Base-by-base conservation (phyloP, 2,329 filamentous ascomycete genomes). In the Metarhizium guizhouense region DNA sequence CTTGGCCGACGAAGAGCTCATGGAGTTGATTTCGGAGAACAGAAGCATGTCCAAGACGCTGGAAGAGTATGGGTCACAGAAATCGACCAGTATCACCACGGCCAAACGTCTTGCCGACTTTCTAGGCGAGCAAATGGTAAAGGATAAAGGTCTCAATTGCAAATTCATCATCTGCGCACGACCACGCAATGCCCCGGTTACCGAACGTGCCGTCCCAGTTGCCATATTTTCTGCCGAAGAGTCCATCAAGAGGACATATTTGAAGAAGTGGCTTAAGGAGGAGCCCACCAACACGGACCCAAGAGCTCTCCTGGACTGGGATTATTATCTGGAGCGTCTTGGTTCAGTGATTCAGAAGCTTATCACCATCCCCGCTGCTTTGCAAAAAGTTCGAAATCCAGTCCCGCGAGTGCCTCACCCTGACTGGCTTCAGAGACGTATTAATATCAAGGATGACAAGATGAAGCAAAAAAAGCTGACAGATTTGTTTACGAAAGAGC, bases 21-120 rank as follows among this genome's bases (percentile, higher is more conserved):
- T 99, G 71, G 93, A 99, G 65, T 85, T 99, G n/a, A 99, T 99
- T 84, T 96, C 91, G 52, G 94, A 99, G 71, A 99, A 99, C 74
- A 87, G 95, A 75, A 97, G 84, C 75, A 99, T 99, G 94, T 82
- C 86, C 18, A 99, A 99, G 74, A 95, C 94, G 0, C 76, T 99
- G 1, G 93, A 96, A 62, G 95, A 99, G 72, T 99, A 99, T 62
- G 94, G 92, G 18, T 76, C 75, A 7, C 95, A 99, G 65, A 99
- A 99, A 69, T 97, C 93, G 0, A 99, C 94, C 1, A 96, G 94
- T n/a, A 99, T 99, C 69, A 99, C 94, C 2, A 99, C 94, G 0
- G 94, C 94, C 11, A 94, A 87, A 65, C 90, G 94, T 59, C 74
- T 99, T 47, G 94, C 94, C 40, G 94, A 99, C 66, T 99, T 99